Conservation (phyloP, 2,329 filamentous ascomycete species). For the Aspergillus cejpii region DNA sequence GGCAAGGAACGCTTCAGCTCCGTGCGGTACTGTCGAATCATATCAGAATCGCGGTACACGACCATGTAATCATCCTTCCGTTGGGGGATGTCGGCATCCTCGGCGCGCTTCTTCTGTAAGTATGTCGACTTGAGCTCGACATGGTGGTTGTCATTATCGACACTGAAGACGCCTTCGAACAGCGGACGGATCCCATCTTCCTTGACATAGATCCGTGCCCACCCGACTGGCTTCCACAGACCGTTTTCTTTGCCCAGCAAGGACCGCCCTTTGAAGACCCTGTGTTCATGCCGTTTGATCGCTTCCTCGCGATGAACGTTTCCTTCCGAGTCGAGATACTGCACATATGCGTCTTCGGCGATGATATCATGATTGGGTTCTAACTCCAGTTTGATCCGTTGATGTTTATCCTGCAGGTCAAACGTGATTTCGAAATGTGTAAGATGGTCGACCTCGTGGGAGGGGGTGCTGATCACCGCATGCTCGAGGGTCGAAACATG, state of each 20-base stretch:
- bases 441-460: constrained; percentile 69
- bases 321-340: constrained; percentile 67
- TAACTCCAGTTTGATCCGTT: constrained; percentile 70
- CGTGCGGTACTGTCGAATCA: constrained; percentile 46
- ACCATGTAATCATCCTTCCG: constrained; percentile 71
- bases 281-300: constrained; percentile 66
- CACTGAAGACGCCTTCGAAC: constrained; percentile 83
- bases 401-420: constrained; percentile 57
- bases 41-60: constrained; percentile 85
- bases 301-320: constrained; percentile 58
- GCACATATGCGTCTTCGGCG: constrained; percentile 65
- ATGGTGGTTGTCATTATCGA: constrained; percentile 79
- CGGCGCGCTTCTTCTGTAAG: constrained; percentile 59
- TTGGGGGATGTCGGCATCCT: constrained; percentile 60
- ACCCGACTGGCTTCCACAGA: constrained; percentile 75
- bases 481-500: constrained; percentile 68
- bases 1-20: constrained; percentile 59
- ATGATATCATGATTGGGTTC: constrained; percentile 90
- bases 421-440: constrained; percentile 84
- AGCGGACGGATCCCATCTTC: constrained; percentile 70
- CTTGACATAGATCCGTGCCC: constrained; percentile 73
- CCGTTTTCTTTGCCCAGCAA: constrained; percentile 59
- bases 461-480: constrained; percentile 68
- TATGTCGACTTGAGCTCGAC: constrained; percentile 72
- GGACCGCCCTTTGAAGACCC: constrained; percentile 73